These are phyloP conservation scores for Naumovozyma baii DNA, from an alignment of 805 yeast genomes.

Conservation along the genomic window DNA sequence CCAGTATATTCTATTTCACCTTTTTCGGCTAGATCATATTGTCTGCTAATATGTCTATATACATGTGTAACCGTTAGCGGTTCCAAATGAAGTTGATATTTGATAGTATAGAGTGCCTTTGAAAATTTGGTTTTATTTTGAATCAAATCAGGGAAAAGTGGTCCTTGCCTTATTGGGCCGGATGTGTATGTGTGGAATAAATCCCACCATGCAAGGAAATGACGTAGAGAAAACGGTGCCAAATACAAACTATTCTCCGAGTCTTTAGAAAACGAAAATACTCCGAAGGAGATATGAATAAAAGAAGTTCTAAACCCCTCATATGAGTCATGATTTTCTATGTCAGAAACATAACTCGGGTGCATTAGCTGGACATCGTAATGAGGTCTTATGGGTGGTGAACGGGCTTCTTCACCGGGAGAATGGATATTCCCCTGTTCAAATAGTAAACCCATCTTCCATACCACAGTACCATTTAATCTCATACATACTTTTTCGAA, in stretches of 20 bases:
- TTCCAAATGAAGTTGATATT: conserved; percentile 57
- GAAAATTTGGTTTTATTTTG: conserved; percentile 53
- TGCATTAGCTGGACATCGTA: conserved; percentile 51
- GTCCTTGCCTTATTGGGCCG: conserved; percentile 68
- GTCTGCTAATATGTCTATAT: conserved; percentile 47
- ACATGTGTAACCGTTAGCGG: conserved; percentile 67
- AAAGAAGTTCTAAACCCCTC: conserved; percentile 53
- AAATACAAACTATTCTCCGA: conserved; percentile 61
- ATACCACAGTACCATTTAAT: conserved; percentile 56
- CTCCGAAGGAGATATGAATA: conserved; percentile 43
- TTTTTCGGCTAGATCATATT: conserved; percentile 33
- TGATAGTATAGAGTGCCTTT: conserved; percentile 57
- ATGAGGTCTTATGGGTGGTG: conserved; percentile 46
- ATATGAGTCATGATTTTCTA: conserved; percentile 47
- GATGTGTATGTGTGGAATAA: conserved; percentile 67
- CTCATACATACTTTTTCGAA: conserved; percentile 46
- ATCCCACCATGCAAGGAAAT: conserved; percentile 75
- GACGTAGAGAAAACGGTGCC: conserved; percentile 57
- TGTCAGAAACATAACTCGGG: conserved; percentile 39
- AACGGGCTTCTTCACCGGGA: conserved; percentile 36
- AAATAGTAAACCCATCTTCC: conserved; percentile 69
- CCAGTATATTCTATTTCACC: conserved; percentile 46
- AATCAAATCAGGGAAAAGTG: conserved; percentile 44
- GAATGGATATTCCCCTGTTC: conserved; percentile 45
- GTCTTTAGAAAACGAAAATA: conserved; percentile 28